Base-by-base conservation (phyloP, 225 moss, liverwort and hornwort species). In the Pleurozium schreberi region DNA sequence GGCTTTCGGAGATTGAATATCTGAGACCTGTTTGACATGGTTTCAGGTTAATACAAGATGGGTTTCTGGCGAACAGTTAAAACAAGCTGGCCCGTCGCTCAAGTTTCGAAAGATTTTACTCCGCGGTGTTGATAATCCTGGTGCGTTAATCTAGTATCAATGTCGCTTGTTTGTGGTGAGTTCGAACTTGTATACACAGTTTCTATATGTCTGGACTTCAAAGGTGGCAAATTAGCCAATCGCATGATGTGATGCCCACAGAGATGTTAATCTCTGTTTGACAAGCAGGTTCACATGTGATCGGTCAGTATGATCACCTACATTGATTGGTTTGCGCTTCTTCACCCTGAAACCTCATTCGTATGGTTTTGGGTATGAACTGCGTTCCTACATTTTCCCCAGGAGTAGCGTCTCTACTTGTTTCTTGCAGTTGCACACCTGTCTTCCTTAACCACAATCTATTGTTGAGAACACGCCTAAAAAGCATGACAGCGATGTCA, bases 1-100 rank as follows among this genome's bases (percentile, higher is more conserved):
- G 6, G 19, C 14, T 20, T 58, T 66, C 3, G 33, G 77, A 40
- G 58, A 55, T 71, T 75, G 40, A 81, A 40, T 49, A 43, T 82
- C 19, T 87, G 4, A 55, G 65, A 21, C 52, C 14, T 40, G 31
- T 61, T 65, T 84, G 64, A 55, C n/a, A 33, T 74, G 61, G 53
- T 84, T 63, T 73, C 92, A 94, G 94, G 94, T 94, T 59, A 94
- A 84, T 47, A 94, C 94, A 36, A 91, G 93, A 83, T 94, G 94
- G 94, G 84, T 92, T 50, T 74, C 90, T 63, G 90, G 89, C 69
- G 92, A 92, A 6, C 83, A 70, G 12, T 58, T 81, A 38, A 93
- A 80, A 81, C 90, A 86, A 69, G 25, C 31, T 71, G 77, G 87
- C 36, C 81, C 87, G 6, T 52, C 68, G 23, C 90, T 83, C 69